A percentile compares a stretch with the other conserved stretches of the same genome.
Conservation (phyloP, 1,139 yeast genomes). For the Spencermartinsiella ligniputridi region DNA sequence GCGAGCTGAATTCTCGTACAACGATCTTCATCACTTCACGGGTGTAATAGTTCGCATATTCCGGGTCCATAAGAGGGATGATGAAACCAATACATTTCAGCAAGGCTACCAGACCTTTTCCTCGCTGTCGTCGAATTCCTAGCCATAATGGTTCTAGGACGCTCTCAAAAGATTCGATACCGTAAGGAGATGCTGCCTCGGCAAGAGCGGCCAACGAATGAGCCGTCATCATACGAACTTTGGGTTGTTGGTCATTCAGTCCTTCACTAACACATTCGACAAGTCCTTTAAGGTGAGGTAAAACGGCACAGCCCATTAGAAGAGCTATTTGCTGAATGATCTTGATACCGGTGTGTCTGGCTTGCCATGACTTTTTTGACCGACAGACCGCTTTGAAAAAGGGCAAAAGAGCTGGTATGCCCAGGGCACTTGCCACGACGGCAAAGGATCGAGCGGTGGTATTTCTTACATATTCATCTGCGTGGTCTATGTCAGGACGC, state of each 20-base stretch:
- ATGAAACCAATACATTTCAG: conserved; percentile 74
- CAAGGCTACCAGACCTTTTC: conserved; percentile 71
- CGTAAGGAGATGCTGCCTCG: conserved; percentile 84
- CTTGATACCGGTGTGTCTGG: conserved; percentile 82
- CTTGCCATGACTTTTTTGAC: conserved; percentile 77
- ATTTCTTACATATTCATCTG: conserved; percentile 78
- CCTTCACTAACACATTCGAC: conserved; percentile 58
- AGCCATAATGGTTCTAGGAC: conserved; percentile 75
- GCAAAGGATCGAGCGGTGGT: conserved; percentile 79
- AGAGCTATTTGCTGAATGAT: conserved; percentile 73
- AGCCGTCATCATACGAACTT: conserved; percentile 68
- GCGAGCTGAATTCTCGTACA: conserved; percentile 68
- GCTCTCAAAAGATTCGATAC: conserved; percentile 78
- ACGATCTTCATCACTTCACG: conserved; percentile 65
- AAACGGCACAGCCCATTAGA: conserved; percentile 64
- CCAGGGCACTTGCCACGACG: conserved; percentile 76
- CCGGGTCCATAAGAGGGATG: conserved; percentile 83
- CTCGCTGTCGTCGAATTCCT: conserved; percentile 74
- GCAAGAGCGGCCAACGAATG: conserved; percentile 71
- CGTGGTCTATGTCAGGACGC: conserved; percentile 77
- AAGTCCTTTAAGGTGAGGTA: conserved; percentile 68
- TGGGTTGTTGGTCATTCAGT: conserved; percentile 65
- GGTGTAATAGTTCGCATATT: conserved; percentile 75
- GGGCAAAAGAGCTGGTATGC: conserved; percentile 67
- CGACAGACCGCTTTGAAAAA: conserved; percentile 77